Evolutionary conservation across 768 basidiomycete genomes (phyloP).

Genomic region (Lactarius deliciosus): DNA sequence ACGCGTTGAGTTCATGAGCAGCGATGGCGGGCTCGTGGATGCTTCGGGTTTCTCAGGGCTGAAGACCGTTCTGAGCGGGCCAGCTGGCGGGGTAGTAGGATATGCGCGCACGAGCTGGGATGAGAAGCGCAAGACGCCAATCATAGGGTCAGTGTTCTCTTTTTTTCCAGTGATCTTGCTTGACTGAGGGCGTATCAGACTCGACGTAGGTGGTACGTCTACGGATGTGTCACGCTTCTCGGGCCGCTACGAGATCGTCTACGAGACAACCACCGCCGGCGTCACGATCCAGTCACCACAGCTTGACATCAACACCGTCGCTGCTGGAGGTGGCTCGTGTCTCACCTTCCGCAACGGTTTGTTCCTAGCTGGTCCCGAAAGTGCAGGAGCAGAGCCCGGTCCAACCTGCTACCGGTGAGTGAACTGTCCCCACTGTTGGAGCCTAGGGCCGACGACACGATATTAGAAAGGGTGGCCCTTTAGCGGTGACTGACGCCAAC

Average conservation of each 20-base stretch:
- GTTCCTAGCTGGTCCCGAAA: conserved; percentile 89
- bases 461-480: conserved; percentile 80
- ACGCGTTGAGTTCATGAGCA: conserved; percentile 94
- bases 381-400: conserved; percentile 91
- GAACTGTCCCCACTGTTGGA: not conserved
- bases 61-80: conserved; percentile 90
- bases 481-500: conserved; percentile 94
- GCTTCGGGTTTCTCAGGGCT: conserved; percentile 85
- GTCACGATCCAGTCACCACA: conserved; percentile 91
- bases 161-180: not conserved
- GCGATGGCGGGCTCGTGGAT: conserved; percentile 85
- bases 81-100: conserved; percentile 95
- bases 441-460: not conserved
- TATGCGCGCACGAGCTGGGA: conserved; percentile 94
- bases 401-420: conserved; percentile 84
- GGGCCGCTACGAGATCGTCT: conserved; percentile 88
- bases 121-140: conserved; percentile 59
- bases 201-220: conserved; percentile 94
- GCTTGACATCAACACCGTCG: conserved; percentile 94
- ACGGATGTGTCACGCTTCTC: conserved; percentile 95
- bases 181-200: conserved; percentile 40
- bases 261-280: conserved; percentile 94
- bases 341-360: conserved; percentile 87
- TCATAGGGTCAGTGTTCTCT: conserved; percentile 68
- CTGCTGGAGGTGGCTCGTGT: conserved; percentile 92